These are phyloP conservation scores for Lepraria neglecta DNA, from an alignment of 495 filamentous ascomycete genomes.

Conservation along the genomic window DNA sequence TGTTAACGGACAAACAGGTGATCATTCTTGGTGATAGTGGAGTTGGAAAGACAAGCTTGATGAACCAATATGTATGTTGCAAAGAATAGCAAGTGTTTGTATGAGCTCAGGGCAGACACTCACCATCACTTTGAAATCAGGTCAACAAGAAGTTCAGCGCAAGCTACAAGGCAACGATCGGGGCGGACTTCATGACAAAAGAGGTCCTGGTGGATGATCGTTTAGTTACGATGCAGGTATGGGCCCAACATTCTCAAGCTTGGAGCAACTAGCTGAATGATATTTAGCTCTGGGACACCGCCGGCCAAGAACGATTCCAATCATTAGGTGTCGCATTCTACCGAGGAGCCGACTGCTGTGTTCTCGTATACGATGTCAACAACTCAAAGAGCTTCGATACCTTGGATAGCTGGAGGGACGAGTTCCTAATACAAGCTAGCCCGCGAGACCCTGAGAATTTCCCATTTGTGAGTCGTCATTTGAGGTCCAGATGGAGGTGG, in stretches of 20 bases:
- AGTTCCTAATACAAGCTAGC: conserved; percentile 96
- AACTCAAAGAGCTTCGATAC: conserved; percentile 99
- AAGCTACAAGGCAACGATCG: conserved; percentile 99
- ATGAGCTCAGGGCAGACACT: not conserved
- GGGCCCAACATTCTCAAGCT: conserved; percentile 27
- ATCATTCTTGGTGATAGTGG: conserved; percentile 98
- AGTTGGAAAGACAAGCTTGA: conserved; percentile 98
- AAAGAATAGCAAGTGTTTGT: not conserved
- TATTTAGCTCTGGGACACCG: conserved; percentile 90
- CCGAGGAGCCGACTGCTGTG: conserved; percentile 96
- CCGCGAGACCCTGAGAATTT: conserved; percentile 96
- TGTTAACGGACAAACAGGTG: conserved; percentile 49
- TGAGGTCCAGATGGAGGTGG: conserved; percentile 4
- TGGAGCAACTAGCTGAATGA: not conserved
- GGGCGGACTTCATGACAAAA: conserved; percentile 96
- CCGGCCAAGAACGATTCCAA: conserved; percentile 96
- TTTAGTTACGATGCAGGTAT: conserved; percentile 96
- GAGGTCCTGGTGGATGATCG: conserved; percentile 97
- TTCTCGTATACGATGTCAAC: conserved; percentile 97
- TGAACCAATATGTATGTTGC: conserved; percentile 98
- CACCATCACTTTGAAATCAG: conserved; percentile 39
- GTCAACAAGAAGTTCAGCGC: conserved; percentile 99
- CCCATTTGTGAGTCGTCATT: conserved; percentile 72
- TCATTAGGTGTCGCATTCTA: conserved; percentile 98
- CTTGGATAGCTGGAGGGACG: conserved; percentile 95